phyloP scores from a whole-genome alignment of 2,329 filamentous ascomycete species.

The Sporothrix protearum region DNA sequence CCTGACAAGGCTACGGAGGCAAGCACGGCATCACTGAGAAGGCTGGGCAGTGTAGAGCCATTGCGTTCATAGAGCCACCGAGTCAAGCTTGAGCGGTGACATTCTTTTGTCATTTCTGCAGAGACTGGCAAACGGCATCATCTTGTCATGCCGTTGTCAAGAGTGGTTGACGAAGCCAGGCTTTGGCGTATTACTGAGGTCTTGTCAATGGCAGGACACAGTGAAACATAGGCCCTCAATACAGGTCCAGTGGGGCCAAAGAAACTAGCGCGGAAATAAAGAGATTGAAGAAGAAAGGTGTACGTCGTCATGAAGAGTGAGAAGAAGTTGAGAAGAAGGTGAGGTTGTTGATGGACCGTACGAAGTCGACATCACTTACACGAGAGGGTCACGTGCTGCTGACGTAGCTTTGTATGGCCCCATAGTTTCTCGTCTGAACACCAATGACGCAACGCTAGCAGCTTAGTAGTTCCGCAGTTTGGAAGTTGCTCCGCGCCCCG shows the following conservation, averaged over 20 bases:
- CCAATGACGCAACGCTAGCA: slow-evolving; percentile 8
- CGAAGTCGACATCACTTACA: slow-evolving; percentile 13
- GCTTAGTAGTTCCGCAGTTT: neutral
- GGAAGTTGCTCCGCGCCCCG: neutral
- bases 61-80: neutral
- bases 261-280: neutral
- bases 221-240: neutral
- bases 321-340: neutral
- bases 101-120: neutral
- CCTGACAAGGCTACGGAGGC: neutral
- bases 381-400: neutral
- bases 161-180: neutral
- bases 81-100: neutral
- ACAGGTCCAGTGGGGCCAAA: neutral
- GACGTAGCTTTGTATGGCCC: neutral
- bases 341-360: neutral
- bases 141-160: neutral
- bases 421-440: neutral
- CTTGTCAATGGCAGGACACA: neutral
- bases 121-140: neutral
- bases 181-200: neutral
- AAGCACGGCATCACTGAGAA: neutral
- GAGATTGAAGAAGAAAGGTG: neutral
- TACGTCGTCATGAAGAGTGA: neutral
- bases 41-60: too few relatives aligned